phyloP scores from a whole-genome alignment of 352 stramenopile species.

The Globisporangium radiosum region DNA sequence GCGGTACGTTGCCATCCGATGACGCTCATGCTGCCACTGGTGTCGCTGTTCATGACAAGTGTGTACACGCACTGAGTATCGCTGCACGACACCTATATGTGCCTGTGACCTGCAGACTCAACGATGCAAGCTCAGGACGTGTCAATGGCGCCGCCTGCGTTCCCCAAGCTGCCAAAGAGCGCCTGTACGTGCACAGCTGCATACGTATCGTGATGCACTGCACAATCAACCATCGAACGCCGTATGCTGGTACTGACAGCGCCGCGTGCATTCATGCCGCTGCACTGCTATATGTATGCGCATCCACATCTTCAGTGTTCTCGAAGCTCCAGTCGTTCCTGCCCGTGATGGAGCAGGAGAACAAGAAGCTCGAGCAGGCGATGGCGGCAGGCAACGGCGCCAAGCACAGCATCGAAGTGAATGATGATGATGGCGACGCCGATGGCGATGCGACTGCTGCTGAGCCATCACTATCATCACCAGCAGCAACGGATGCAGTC shows the following conservation, averaged over 20 bases:
- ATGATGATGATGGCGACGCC: slow-evolving; percentile 9
- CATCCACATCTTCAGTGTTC: slow-evolving; percentile 32
- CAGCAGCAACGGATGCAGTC: not conserved
- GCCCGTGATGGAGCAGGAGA: slow-evolving; percentile 64
- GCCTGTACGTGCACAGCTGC: slow-evolving; percentile 26
- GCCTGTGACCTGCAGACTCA: not conserved
- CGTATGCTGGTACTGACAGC: too few species aligned
- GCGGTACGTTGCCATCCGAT: slow-evolving; percentile 1
- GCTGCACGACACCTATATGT: too few species aligned
- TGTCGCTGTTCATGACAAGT: not conserved
- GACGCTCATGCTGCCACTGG: not conserved
- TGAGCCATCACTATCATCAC: slow-evolving; percentile 1
- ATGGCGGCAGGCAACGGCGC: slow-evolving; percentile 47
- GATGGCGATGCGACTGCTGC: not conserved
- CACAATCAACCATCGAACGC: too few species aligned
- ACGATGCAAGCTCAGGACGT: slow-evolving; percentile 7
- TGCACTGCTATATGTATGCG: slow-evolving; percentile 2
- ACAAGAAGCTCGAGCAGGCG: slow-evolving; percentile 64
- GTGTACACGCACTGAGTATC: too few species aligned
- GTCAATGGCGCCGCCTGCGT: slow-evolving; percentile 19
- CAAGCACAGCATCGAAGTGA: slow-evolving; percentile 72
- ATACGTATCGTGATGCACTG: not conserved
- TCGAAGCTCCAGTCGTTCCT: slow-evolving; percentile 70
- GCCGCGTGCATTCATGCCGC: too few species aligned
- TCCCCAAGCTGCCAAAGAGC: slow-evolving; percentile 54